A percentile compares a stretch with the other conserved stretches of the same genome.
These are phyloP conservation scores for Oxyria digyna DNA, from an alignment of 148 eudicot species.

Conservation along the genomic window DNA sequence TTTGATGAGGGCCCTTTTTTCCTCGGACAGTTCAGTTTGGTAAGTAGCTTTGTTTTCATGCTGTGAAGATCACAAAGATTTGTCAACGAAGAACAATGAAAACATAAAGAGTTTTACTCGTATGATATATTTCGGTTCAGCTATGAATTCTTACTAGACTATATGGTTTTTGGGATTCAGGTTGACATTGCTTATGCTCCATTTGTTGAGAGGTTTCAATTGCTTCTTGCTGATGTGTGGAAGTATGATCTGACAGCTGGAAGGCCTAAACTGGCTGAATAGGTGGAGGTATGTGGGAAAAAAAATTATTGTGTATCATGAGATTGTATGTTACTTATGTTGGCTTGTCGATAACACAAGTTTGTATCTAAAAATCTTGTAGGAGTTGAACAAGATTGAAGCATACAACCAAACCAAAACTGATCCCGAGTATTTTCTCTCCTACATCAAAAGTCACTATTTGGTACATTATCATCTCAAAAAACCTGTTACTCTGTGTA, in stretches of 20 bases:
- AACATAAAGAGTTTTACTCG: too few species aligned
- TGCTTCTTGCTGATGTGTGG: constrained; percentile 21
- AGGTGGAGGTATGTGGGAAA: constrained; percentile 26
- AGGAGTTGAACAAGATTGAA: constrained; percentile 61
- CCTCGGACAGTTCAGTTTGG: constrained; percentile 80
- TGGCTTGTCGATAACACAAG: background rate
- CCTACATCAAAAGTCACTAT: constrained; percentile 13
- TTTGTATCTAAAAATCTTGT: constrained; percentile 4
- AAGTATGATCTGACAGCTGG: constrained; percentile 37
- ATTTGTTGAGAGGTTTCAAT: constrained; percentile 34
- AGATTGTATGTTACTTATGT: background rate
- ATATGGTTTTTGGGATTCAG: background rate
- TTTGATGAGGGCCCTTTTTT: constrained; percentile 77
- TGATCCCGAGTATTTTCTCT: constrained; percentile 16
- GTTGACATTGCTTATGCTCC: constrained; percentile 40
- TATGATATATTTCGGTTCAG: background rate
- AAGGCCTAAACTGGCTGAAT: constrained; percentile 43
- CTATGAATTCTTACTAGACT: background rate
- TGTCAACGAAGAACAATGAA: too few species aligned
- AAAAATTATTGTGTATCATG: background rate
- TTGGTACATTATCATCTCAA: constrained; percentile 12
- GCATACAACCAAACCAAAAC: constrained; percentile 38
- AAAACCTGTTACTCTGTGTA: background rate
- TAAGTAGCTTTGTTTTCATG: constrained; percentile 16
- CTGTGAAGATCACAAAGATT: background rate